Percentiles rank a stretch among this genome's conserved stretches.
These are phyloP conservation scores for Apophysomyces variabilis DNA, from an alignment of 371 early-diverging fungal genomes.

Conservation along the genomic window DNA sequence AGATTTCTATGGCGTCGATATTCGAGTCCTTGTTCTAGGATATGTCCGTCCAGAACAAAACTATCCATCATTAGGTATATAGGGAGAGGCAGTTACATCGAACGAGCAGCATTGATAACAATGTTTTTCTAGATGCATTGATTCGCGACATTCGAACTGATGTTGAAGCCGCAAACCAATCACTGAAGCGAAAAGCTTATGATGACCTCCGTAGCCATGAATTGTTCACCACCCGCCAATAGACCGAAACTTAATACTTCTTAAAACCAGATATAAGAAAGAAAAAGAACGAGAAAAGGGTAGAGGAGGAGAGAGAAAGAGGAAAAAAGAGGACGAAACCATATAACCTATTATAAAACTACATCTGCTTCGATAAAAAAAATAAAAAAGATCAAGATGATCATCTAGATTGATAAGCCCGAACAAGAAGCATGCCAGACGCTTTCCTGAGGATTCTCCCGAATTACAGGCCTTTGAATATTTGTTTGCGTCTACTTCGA, in stretches of 20 bases:
- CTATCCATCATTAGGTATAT: conserved; percentile 80
- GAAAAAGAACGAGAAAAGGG: not conserved
- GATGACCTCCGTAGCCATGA: conserved; percentile 26
- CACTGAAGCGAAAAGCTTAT: conserved; percentile 63
- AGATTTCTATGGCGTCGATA: conserved; percentile 90
- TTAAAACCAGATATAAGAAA: not conserved
- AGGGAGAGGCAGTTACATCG: too few relatives aligned
- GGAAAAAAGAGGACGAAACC: not conserved
- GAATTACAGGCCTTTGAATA: not conserved
- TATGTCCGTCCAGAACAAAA: conserved; percentile 92
- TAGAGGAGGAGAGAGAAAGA: not conserved
- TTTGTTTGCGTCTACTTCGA: not conserved
- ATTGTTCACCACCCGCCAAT: conserved; percentile 17
- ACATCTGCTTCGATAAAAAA: too few relatives aligned
- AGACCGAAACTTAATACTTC: not conserved
- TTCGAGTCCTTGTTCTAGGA: conserved; percentile 84
- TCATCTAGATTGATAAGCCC: too few relatives aligned
- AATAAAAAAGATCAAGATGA: not conserved
- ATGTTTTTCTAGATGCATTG: conserved; percentile 69
- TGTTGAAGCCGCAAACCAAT: conserved; percentile 79
- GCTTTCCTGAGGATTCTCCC: too few relatives aligned
- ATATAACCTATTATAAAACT: too few relatives aligned
- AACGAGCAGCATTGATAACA: not conserved
- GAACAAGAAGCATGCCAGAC: too few relatives aligned
- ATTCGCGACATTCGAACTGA: conserved; percentile 93